A percentile compares a stretch with the other conserved stretches of the same genome.
These are phyloP conservation scores for Fusarium sp. DNA, from an alignment of 2,329 filamentous ascomycete species.

Conservation along the genomic window DNA sequence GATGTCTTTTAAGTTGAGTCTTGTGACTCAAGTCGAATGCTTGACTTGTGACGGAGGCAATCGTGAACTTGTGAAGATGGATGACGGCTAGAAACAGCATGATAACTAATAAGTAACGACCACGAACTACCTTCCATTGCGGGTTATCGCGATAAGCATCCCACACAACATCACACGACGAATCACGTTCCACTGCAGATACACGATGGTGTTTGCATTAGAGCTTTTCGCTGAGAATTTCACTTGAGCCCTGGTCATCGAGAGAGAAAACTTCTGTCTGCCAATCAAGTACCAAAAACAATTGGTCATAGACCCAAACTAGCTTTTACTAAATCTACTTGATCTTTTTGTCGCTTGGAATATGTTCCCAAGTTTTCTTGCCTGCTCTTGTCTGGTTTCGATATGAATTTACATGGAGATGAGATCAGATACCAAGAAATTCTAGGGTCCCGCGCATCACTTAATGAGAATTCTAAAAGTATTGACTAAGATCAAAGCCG, in stretches of 20 bases:
- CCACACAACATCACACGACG: neutral
- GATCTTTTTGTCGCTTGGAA: neutral
- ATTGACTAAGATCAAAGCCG: neutral
- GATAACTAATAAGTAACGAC: neutral
- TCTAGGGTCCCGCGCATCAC: neutral
- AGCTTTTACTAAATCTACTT: neutral
- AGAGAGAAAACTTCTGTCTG: too few relatives aligned
- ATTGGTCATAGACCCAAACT: too few relatives aligned
- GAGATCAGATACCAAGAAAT: neutral
- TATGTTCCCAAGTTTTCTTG: neutral
- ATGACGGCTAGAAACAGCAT: neutral
- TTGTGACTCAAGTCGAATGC: neutral
- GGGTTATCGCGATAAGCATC: conserved; percentile 36
- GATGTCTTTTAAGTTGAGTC: neutral
- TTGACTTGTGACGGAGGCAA: neutral
- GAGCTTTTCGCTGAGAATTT: neutral
- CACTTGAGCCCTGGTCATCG: neutral
- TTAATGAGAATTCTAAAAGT: neutral
- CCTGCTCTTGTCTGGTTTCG: neutral
- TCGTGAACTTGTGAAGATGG: neutral
- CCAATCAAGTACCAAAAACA: too few relatives aligned
- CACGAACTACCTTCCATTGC: conserved; percentile 5
- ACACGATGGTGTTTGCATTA: neutral
- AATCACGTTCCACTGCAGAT: neutral
- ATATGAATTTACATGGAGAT: neutral